Base-by-base conservation (phyloP, 352 stramenopile species). In the Globisporangium spiculum region DNA sequence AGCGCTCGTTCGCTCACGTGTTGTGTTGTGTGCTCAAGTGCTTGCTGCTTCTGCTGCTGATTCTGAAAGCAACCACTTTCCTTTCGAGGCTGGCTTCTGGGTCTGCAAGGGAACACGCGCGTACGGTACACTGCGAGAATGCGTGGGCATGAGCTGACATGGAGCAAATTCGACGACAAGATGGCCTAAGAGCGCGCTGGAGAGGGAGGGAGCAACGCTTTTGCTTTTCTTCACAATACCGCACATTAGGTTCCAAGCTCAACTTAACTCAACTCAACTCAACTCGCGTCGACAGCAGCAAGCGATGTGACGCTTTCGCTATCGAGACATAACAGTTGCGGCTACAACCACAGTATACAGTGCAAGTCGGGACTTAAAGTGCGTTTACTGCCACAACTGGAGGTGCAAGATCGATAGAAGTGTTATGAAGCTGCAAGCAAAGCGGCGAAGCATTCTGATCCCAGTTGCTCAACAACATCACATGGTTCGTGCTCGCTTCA, bases 221-320 rank as follows among this genome's bases (percentile, higher is more conserved):
- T 16, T 44, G 36, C 36, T 44, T 44, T 10, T 32, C 4, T 32
- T 6, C 30, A 32, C 30, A 32, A 44, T 44, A 44, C 36, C 36
- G 10, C 36, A 1, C 10, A 44, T 44, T 44, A 16, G 36, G 36
- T 44, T 16, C 36, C 9, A 44, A 53, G 53, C 32, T 58, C 24
- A 58, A 27, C 24, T 57, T n/a, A n/a, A n/a, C n/a, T n/a, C 26
- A 27, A 30, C 32, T 58, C 22, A 58, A 27, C 22, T 58, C 53
- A 58, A 58, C 53, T 58, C 53, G 24, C 53, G 53, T 58, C 53
- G 53, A 58, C 53, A 58, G 24, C 36, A 32, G 24, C 24, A 55
- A 24, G 20, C 22, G 50, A 56, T 32, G 14, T 58, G 53, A 58
- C 24, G 53, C 9, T 58, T 14, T 22, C 7, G 12, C 53, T 58